A percentile compares a stretch with the other conserved stretches of the same genome.
phyloP scores from a whole-genome alignment of 805 yeast genomes.

The Teunomyces cretensis region DNA sequence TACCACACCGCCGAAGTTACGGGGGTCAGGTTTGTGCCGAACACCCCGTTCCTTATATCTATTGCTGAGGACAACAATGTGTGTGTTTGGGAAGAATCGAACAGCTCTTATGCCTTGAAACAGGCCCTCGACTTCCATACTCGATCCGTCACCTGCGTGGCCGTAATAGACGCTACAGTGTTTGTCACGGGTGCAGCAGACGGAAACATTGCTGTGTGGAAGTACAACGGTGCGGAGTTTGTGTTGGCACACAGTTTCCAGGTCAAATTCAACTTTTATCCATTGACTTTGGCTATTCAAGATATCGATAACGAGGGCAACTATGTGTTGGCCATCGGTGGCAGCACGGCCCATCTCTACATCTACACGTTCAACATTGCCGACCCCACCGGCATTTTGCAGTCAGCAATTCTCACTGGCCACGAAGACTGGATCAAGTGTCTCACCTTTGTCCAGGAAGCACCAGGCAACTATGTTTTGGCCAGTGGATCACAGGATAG shows the following conservation, averaged over 20 bases:
- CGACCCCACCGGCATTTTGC: conserved; percentile 21
- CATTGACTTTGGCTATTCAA: conserved; percentile 37
- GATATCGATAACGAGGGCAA: conserved; percentile 28
- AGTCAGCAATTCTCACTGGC: conserved; percentile 66
- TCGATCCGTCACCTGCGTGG: conserved; percentile 56
- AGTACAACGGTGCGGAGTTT: conserved; percentile 19
- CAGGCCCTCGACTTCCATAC: conserved; percentile 41
- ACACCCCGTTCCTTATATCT: conserved; percentile 49
- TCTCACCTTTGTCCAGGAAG: conserved; percentile 54
- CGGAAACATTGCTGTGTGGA: conserved; percentile 60
- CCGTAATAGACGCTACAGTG: conserved; percentile 37
- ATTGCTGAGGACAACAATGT: conserved; percentile 68
- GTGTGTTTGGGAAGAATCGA: conserved; percentile 50
- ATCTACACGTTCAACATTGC: conserved; percentile 46
- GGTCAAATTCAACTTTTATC: conserved; percentile 50
- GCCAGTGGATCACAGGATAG: conserved; percentile 95
- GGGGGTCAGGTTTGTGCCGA: conserved; percentile 55
- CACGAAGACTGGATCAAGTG: conserved; percentile 97
- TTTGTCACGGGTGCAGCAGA: conserved; percentile 64
- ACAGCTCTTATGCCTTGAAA: conserved; percentile 22
- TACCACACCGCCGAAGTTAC: conserved; percentile 64
- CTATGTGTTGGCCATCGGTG: conserved; percentile 67
- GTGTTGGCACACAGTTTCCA: conserved; percentile 28
- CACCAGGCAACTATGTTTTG: conserved; percentile 55
- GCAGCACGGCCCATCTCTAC: conserved; percentile 56